Percentiles rank a stretch among this genome's conserved stretches.
phyloP scores from a whole-genome alignment of 345 rosid species.

The Bruguiera sexangula region DNA sequence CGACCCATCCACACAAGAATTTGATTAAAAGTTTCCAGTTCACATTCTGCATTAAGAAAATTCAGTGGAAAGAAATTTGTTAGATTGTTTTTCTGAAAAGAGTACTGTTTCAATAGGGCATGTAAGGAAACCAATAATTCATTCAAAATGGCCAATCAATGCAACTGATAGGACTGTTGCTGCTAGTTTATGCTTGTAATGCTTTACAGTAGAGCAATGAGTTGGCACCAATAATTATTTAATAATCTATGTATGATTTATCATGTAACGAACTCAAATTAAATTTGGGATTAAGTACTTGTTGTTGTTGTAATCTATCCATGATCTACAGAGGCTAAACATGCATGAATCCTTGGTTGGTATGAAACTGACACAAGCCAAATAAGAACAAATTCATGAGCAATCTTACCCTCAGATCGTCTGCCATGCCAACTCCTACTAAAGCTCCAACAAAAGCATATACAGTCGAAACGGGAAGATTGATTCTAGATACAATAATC shows the following conservation, averaged over 20 bases:
- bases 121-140: no score
- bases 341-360: no score
- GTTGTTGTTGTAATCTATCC: background rate
- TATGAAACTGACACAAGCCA: no score
- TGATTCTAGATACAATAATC: slow-evolving; percentile 18
- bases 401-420: slow-evolving; percentile 20
- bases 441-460: slow-evolving; percentile 32
- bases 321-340: background rate
- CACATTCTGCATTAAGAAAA: slow-evolving; percentile 22
- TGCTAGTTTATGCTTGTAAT: no score
- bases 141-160: no score
- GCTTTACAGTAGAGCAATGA: no score
- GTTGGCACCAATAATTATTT: no score
- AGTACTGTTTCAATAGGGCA: no score
- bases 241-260: no score
- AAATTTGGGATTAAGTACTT: background rate
- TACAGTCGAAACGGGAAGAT: slow-evolving; percentile 26
- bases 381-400: background rate
- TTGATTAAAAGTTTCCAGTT: slow-evolving; percentile 30
- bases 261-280: background rate
- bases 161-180: no score
- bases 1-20: slow-evolving; percentile 28
- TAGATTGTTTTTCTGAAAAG: no score
- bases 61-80: no score
- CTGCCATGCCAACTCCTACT: slow-evolving; percentile 28